Evolutionary conservation across 768 basidiomycete genomes (phyloP).

Genomic region (Russula griseocarnosa): DNA sequence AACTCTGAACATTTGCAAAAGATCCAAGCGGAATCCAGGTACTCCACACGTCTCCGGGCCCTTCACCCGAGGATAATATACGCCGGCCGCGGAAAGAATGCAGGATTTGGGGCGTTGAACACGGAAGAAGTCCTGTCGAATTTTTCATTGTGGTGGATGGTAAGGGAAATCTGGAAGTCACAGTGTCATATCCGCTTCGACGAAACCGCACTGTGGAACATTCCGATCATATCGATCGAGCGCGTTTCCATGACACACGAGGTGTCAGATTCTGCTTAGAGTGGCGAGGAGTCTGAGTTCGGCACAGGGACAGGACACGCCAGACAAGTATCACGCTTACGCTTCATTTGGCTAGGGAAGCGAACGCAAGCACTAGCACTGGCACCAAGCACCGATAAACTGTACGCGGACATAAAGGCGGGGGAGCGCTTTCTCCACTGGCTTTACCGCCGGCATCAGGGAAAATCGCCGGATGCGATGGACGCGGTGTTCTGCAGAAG

Average conservation of each 20-base stretch:
- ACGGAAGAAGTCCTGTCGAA: too few relatives aligned
- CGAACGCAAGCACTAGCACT: neutral
- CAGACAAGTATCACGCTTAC: neutral
- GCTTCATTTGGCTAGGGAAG: neutral
- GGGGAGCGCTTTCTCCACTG: neutral
- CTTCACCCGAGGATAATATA: too few relatives aligned
- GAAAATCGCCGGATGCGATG: constrained; percentile 1
- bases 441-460: neutral
- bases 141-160: too few relatives aligned
- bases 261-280: neutral
- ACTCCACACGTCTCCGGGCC: too few relatives aligned
- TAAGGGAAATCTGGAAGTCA: too few relatives aligned
- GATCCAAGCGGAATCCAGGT: too few relatives aligned
- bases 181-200: too few relatives aligned
- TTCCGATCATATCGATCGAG: too few relatives aligned
- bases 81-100: too few relatives aligned
- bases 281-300: neutral
- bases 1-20: too few relatives aligned
- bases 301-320: neutral
- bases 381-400: neutral
- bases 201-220: too few relatives aligned
- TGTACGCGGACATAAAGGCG: neutral
- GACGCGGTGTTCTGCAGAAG: constrained; percentile 46
- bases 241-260: neutral
- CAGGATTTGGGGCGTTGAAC: too few relatives aligned